Evolutionary conservation across 805 yeast genomes (phyloP).

Genomic region (Metschnikowia proteae): DNA sequence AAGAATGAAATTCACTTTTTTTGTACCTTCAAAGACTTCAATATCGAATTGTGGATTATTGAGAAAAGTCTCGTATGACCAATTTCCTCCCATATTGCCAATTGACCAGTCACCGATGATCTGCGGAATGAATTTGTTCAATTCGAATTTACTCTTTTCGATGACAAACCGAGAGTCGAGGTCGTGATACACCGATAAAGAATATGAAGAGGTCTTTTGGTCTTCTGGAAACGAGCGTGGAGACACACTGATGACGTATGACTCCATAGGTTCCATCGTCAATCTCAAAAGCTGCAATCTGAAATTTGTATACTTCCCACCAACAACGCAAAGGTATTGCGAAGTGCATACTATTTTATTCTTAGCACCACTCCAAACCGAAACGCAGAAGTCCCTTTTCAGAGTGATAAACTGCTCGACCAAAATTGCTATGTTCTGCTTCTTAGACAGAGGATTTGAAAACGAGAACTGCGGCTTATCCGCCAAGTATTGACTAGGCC

Average conservation of each 20-base stretch:
- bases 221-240: conserved; percentile 17
- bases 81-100: conserved; percentile 51
- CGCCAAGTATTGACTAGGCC: conserved; percentile 16
- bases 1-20: conserved; percentile 15
- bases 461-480: conserved; percentile 46
- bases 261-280: conserved; percentile 20
- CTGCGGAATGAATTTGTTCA: conserved; percentile 11
- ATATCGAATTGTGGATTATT: conserved; percentile 53
- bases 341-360: conserved; percentile 5
- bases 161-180: conserved; percentile 9
- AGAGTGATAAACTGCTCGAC: conserved; percentile 8
- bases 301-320: conserved; percentile 30
- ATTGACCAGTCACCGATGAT: conserved; percentile 44
- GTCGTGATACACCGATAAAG: conserved; percentile 28
- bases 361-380: conserved; percentile 11
- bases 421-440: conserved; percentile 28
- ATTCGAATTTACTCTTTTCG: conserved; percentile 28
- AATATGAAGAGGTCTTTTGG: conserved; percentile 19
- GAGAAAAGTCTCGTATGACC: conserved; percentile 44
- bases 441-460: conserved; percentile 23
- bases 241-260: conserved; percentile 28
- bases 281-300: conserved; percentile 37
- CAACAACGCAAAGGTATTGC: conserved; percentile 21
- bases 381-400: conserved; percentile 10
- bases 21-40: conserved; percentile 14